Evolutionary conservation across 192 early-diverging fungal species (phyloP).

Genomic region (Podochytrium sp.): DNA sequence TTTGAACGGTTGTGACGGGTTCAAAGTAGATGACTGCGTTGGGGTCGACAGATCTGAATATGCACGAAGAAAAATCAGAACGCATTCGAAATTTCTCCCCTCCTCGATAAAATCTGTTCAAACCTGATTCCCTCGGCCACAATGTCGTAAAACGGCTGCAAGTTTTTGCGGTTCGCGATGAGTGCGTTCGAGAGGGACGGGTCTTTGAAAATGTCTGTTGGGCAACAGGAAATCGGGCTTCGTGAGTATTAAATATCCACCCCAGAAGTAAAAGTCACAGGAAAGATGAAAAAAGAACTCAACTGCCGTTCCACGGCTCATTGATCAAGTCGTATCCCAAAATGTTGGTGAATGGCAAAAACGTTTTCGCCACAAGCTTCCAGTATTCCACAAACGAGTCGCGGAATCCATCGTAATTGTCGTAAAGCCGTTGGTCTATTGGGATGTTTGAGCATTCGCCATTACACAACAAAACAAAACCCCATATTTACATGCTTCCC

Average conservation of each 20-base stretch:
- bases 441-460: too few species aligned
- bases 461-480: not conserved
- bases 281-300: not conserved
- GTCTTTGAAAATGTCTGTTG: constrained; percentile 17
- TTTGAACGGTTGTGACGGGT: constrained; percentile 29
- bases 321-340: constrained; percentile 67
- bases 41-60: constrained; percentile 19
- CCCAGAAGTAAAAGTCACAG: not conserved
- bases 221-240: too few species aligned
- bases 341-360: constrained; percentile 48
- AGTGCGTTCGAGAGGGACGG: constrained; percentile 18
- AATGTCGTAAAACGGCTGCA: constrained; percentile 32
- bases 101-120: not conserved
- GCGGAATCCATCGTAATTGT: constrained; percentile 57
- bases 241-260: not conserved
- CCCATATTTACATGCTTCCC: constrained; percentile 42
- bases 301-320: constrained; percentile 48
- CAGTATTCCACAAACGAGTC: constrained; percentile 64
- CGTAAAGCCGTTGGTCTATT: constrained; percentile 45
- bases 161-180: constrained; percentile 26
- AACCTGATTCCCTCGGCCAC: constrained; percentile 29
- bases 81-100: not conserved
- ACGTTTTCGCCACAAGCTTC: constrained; percentile 54
- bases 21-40: constrained; percentile 35
- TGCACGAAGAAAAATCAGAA: too few species aligned